A percentile compares a stretch with the other conserved stretches of the same genome.
Evolutionary conservation across 768 basidiomycete genomes (phyloP).

Genomic region (Rhodosporidiobolus odoratus): DNA sequence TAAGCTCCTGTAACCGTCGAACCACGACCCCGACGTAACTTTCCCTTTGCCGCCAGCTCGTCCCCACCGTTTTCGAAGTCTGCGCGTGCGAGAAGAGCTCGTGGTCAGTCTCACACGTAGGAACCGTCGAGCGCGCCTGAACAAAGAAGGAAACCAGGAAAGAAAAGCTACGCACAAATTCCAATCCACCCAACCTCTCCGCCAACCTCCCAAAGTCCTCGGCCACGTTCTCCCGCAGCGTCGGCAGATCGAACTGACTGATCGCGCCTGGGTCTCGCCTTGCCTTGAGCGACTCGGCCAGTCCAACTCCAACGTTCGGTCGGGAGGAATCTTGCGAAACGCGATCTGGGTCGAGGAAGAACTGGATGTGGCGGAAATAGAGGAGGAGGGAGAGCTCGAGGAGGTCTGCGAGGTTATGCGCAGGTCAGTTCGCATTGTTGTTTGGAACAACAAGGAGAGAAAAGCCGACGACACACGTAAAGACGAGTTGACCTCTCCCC

Average conservation of each 20-base stretch:
- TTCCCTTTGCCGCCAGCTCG: slow-evolving; percentile 57
- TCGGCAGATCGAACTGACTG: slow-evolving; percentile 25
- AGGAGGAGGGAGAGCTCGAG: slow-evolving; percentile 73
- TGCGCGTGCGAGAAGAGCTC: slow-evolving; percentile 23
- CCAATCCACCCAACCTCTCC: slow-evolving; percentile 58
- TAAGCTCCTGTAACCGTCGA: slow-evolving; percentile 48
- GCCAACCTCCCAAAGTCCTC: slow-evolving; percentile 53
- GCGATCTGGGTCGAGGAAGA: slow-evolving; percentile 51
- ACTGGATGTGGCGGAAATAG: slow-evolving; percentile 71
- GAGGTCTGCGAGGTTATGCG: slow-evolving; percentile 28
- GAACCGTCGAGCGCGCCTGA: too few species aligned
- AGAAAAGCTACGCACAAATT: slow-evolving; percentile 50
- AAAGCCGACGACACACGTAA: slow-evolving; percentile 52
- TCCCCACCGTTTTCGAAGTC: slow-evolving; percentile 50
- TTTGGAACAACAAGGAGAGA: neutral
- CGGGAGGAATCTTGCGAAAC: slow-evolving; percentile 48
- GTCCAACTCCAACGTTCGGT: slow-evolving; percentile 36
- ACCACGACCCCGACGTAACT: slow-evolving; percentile 73
- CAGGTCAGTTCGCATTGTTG: neutral
- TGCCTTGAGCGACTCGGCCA: slow-evolving; percentile 26
- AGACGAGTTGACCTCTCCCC: slow-evolving; percentile 54
- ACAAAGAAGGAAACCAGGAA: neutral
- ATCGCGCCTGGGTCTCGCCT: slow-evolving; percentile 10
- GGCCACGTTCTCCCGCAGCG: slow-evolving; percentile 46
- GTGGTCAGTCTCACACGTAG: neutral